Conservation (phyloP, 441 rosid species). For the Gossypium trilobum region DNA sequence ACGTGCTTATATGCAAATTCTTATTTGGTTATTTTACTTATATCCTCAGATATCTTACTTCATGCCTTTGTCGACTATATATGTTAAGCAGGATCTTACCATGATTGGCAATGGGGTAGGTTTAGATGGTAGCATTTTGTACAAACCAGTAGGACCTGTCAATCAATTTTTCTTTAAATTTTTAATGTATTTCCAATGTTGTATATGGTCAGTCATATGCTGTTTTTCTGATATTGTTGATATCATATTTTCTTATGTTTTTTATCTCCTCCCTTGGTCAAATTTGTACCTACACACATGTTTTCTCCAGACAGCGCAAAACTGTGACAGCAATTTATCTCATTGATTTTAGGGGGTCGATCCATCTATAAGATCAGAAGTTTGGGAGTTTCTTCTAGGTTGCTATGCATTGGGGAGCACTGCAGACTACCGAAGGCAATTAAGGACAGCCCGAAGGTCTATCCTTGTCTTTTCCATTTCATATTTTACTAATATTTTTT, state of each 20-base stretch:
- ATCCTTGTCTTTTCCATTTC: conserved; percentile 16
- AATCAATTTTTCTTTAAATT: not conserved
- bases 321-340: conserved; percentile 21
- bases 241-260: not conserved
- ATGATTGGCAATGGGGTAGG: not conserved
- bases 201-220: not conserved
- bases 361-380: conserved; percentile 87
- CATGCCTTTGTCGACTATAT: not conserved
- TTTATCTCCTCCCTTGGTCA: not conserved
- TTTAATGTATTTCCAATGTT: not conserved
- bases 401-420: conserved; percentile 80
- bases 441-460: conserved; percentile 76
- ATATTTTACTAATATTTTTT: not conserved
- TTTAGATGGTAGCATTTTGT: not conserved
- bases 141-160: not conserved
- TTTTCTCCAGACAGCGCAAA: not conserved
- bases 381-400: conserved; percentile 98
- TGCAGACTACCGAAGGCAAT: conserved; percentile 60
- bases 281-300: not conserved
- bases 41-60: not conserved
- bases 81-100: not conserved
- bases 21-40: not conserved
- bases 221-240: not conserved
- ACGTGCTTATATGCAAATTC: not conserved
- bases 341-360: conserved; percentile 61